Evolutionary conservation across 306 rosid species (phyloP), one percentile per base, ranked within the genome.

Genomic region (Glycine latifolia): DNA sequence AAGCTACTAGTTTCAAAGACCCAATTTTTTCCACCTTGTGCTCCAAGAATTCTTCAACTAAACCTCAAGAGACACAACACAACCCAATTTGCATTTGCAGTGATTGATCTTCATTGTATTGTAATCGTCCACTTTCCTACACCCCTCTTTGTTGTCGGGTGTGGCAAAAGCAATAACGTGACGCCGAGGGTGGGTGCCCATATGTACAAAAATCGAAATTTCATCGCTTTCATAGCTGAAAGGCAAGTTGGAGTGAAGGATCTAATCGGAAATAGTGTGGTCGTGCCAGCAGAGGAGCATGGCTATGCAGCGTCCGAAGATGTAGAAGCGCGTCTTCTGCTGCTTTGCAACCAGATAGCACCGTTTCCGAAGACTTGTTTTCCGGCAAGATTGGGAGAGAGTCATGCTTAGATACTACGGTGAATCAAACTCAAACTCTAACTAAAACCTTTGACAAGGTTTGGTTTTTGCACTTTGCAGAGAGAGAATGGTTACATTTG

Each of bases 231-330:
- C 8, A 50, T 10, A 35, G 39, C 63, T 12, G 53, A 49, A 26
- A 26, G 2, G 31, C 31, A 20, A 20, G 20, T 20, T 20, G 1
- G 47, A 16, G 10, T 63, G 70, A 63, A 35, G 47, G 10, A 13
- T 59, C 66, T 80, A 85, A 73, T 87, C 89, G 39, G 87, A 84
- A 0, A 87, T 68, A 37, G 82, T 3, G 15, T 84, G 87, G 65
- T 84, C 85, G 76, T 87, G 87, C 90, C 90, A 87, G 67, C 90
- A 87, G 54, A 87, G 84, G 35, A 87, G 90, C 90, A 87, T 87
- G 50, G 90, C 67, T 10, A 87, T 66, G 8, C 90, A 87, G 33
- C 90, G 68, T 7, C 90, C 90, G 10, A 84, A 62, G 33, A 87
- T 84, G 71, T 87, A 79, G 65, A 84, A 81, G 2, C 90, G 86